phyloP scores from a whole-genome alignment of 2,329 filamentous ascomycete species.

The Colletotrichum truncatum region DNA sequence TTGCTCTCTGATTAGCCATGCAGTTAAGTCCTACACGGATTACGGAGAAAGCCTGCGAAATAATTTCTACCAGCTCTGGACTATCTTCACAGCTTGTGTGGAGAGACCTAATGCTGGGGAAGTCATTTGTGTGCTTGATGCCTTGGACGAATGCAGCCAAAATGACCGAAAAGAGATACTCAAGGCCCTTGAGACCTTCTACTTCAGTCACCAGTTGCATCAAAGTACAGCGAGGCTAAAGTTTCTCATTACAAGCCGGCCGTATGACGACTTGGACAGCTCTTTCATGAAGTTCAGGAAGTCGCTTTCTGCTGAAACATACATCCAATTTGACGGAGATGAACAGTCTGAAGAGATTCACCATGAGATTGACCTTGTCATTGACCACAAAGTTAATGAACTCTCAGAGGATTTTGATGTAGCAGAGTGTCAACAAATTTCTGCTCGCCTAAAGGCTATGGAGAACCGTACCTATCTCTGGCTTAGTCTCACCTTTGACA shows the following conservation, averaged over 20 bases:
- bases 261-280: background rate
- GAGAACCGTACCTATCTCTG: slow-evolving; percentile 50
- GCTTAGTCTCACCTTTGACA: slow-evolving; percentile 43
- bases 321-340: slow-evolving; percentile 37
- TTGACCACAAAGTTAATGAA: slow-evolving; percentile 33
- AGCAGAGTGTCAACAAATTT: fast-evolving
- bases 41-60: background rate
- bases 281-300: fast-evolving
- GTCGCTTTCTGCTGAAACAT: slow-evolving; percentile 10
- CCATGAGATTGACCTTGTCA: slow-evolving; percentile 43
- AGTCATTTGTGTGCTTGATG: background rate
- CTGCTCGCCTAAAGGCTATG: slow-evolving; percentile 37
- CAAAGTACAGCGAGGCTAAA: background rate
- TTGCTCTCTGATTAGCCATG: slow-evolving; percentile 18
- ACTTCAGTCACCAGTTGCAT: background rate
- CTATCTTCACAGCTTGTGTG: background rate
- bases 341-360: slow-evolving; percentile 37
- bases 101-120: fast-evolving
- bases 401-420: slow-evolving; percentile 14
- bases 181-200: background rate
- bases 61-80: background rate
- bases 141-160: background rate
- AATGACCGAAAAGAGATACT: background rate
- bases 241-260: background rate
- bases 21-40: background rate